These are phyloP conservation scores for Cladophialophora psammophila DNA, from an alignment of 2,329 filamentous ascomycete species.

Conservation along the genomic window DNA sequence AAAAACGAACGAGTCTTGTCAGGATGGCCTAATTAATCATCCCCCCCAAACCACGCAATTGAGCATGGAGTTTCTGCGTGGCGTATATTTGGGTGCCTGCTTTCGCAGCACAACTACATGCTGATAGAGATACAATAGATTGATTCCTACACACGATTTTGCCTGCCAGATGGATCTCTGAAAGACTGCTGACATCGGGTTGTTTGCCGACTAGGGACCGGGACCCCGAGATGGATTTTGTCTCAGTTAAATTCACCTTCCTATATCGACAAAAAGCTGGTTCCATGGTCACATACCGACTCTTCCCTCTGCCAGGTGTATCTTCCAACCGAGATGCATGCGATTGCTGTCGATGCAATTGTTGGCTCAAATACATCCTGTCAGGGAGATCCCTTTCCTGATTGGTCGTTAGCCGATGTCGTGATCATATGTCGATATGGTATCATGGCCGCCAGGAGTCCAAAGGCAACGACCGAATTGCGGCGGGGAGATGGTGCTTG, in stretches of 20 bases:
- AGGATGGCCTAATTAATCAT: background rate
- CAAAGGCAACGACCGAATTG: background rate
- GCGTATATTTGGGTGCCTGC: background rate
- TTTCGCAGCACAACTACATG: background rate
- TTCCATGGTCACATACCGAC: background rate
- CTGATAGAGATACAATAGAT: slow-evolving; percentile 4
- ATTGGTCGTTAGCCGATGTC: slow-evolving; percentile 32
- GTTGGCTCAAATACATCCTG: slow-evolving; percentile 10
- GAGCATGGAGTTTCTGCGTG: background rate
- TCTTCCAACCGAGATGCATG: background rate
- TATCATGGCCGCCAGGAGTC: slow-evolving; percentile 19
- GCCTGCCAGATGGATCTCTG: background rate
- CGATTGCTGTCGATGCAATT: slow-evolving; percentile 2
- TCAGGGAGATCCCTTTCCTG: slow-evolving; percentile 18
- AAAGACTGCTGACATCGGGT: background rate
- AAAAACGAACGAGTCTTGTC: background rate
- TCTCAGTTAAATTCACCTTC: background rate
- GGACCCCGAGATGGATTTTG: background rate
- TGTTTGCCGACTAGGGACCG: background rate
- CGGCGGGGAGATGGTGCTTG: background rate
- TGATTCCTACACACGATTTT: background rate
- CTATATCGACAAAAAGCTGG: slow-evolving; percentile 3
- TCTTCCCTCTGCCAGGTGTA: background rate
- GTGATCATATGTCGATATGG: slow-evolving; percentile 29
- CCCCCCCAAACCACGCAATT: background rate